Percentiles rank a stretch among this genome's conserved stretches.
Evolutionary conservation across 2,329 filamentous ascomycete species (phyloP).

Genomic region (Xylariales sp.): DNA sequence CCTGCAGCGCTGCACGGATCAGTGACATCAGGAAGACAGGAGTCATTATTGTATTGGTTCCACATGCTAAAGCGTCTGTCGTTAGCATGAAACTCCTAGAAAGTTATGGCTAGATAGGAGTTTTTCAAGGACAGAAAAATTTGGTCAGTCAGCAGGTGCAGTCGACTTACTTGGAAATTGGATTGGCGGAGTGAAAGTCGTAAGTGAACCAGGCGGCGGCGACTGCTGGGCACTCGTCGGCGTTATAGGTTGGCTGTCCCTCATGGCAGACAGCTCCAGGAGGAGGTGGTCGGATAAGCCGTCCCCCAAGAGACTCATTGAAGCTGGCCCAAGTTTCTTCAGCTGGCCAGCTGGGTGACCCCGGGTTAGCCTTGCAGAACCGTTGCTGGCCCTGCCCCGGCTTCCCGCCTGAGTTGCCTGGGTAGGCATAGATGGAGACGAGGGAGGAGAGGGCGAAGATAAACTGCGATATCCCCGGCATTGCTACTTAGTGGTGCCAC

Average conservation of each 20-base stretch:
- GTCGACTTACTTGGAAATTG: constrained; percentile 23
- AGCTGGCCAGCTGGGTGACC: constrained; percentile 37
- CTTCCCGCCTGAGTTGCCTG: neutral
- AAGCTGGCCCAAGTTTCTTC: constrained; percentile 37
- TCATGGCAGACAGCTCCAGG: constrained; percentile 41
- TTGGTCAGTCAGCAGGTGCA: neutral
- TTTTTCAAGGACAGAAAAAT: too few species aligned
- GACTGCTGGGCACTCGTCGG: constrained; percentile 25
- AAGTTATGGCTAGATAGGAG: too few species aligned
- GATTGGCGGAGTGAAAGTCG: constrained; percentile 31
- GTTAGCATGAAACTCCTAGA: neutral
- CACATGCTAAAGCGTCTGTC: constrained; percentile 14
- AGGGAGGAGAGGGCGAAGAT: neutral
- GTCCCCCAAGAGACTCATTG: constrained; percentile 38
- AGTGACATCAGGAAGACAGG: constrained; percentile 39
- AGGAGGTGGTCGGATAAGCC: constrained; percentile 36
- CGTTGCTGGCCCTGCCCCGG: neutral
- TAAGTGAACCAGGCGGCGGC: constrained; percentile 25
- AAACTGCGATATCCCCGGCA: too few species aligned
- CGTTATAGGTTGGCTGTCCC: constrained; percentile 24
- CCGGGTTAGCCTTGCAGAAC: constrained; percentile 1
- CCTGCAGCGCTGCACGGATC: constrained; percentile 32
- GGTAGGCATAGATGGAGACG: neutral
- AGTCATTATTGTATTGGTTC: constrained; percentile 44
- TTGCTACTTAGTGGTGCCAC: too few species aligned